These are phyloP conservation scores for Daucus carota DNA, from an alignment of 129 eudicot species.

Conservation along the genomic window DNA sequence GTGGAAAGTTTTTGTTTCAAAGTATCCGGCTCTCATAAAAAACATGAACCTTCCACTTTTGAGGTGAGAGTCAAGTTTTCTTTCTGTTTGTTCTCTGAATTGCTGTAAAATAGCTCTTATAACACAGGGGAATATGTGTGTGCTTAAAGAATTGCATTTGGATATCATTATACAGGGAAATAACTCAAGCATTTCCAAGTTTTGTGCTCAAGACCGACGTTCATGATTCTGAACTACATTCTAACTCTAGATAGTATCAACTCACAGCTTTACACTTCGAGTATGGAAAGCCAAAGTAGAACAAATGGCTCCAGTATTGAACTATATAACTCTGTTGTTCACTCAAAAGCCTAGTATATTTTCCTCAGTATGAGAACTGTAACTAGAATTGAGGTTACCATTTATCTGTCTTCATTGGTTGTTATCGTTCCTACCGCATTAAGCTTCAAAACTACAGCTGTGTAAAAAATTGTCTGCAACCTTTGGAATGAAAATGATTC, in stretches of 20 bases:
- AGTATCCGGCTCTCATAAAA: constrained; percentile 59
- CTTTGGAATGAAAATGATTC: not conserved
- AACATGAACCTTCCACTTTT: constrained; percentile 78
- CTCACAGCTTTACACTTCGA: not conserved
- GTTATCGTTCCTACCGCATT: not conserved
- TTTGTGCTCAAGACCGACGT: constrained; percentile 57
- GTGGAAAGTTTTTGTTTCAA: constrained; percentile 57
- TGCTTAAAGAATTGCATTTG: not conserved
- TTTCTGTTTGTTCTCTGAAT: not conserved
- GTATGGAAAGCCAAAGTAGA: not conserved
- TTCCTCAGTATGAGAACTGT: not conserved
- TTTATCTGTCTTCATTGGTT: not conserved
- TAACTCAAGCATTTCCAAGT: constrained; percentile 71
- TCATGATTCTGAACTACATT: constrained; percentile 43
- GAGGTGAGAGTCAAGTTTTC: constrained; percentile 28
- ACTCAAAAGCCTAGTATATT: not conserved
- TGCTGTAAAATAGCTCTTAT: not conserved
- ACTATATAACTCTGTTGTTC: not conserved
- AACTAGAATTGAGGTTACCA: not conserved
- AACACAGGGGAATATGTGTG: not conserved
- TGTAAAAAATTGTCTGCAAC: not conserved
- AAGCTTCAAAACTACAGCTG: not conserved
- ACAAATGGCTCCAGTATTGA: not conserved
- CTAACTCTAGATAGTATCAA: constrained; percentile 7
- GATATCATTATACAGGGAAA: constrained; percentile 42